Base-by-base conservation (phyloP, 2,329 filamentous ascomycete species). In the Phyllachora maydis region DNA sequence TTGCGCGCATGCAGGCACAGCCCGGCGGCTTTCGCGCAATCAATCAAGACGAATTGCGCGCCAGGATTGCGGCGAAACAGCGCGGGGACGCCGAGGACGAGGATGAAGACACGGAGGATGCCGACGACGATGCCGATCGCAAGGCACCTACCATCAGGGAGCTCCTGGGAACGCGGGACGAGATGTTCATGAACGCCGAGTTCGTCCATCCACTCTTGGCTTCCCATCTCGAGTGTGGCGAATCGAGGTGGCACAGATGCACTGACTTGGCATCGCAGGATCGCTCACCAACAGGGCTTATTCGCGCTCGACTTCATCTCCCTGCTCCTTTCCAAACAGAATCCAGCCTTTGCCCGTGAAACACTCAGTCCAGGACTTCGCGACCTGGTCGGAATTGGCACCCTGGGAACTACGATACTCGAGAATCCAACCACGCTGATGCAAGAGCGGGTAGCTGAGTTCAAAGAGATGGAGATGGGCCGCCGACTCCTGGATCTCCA, bases 281-380 rank as follows among this genome's bases (percentile, higher is more conserved):
- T 36, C 6, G 55, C 55, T 8, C 54, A 65, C 26, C 64, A 73
- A 33, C 62, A 66, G 25, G 60, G 71, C 19, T 56, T 75, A 40
- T 59, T 77, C 29, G 68, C 72, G 5, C 65, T 90, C 36, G 79
- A 92, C 43, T 78, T 83, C 36, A 52, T 91, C 26, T 91, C 82
- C 15, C 61, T 91, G 5, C 57, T 91, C 1, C 56, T 88, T 10
- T 79, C 78, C n/a, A 83, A 82, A 42, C 66, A 88, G 39, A 57
- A 57, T n/a, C 75, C 78, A 1, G 65, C 62, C 6, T 65, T 72
- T 32, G 77, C 73, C 4, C 58, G 68, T 34, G 46, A 56, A 22
- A 78, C 78, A 4, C 61, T 92, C 30, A 81, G 76, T 1, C 59
- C 65, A 9, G 57, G 55, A 11, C 53, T 91, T 11, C 76, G 76